Base-by-base conservation (phyloP, 2,329 filamentous ascomycete genomes). In the Penicillium olsonii region DNA sequence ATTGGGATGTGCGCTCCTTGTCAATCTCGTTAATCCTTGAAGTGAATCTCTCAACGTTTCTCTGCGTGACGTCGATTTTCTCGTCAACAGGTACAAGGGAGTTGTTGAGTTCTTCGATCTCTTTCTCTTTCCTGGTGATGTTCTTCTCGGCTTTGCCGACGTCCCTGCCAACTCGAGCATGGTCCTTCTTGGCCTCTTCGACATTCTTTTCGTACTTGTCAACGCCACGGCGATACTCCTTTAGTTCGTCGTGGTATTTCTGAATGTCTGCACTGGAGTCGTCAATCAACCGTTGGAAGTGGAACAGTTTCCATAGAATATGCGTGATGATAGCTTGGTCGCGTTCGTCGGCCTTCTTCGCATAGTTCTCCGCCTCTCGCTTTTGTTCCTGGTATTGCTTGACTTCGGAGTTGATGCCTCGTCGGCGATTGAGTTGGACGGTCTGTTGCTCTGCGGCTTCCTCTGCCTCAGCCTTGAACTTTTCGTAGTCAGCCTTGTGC, bases 381-480 rank as follows among this genome's bases (percentile, higher is more conserved):
- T 97, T 97, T 72, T 97, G 92, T 68, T 97, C 91, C 65, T 95
- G 88, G 65, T 96, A 99, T 64, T 96, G 91, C 68, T 94, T 96
- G 69, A 99, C 95, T 72, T 99, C 94, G 2, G 91, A 92, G 70
- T 97, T 97, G 74, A 99, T 96, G 40, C 89, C 91, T 59, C 94
- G 85, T 27, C 94, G 88, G 53, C 92, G 84, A 64, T 94, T 88
- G 8, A 97, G 83, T 68, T 95, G 92, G 59, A 90, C 88, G 37
- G 85, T 89, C 58, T 95, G 90, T 57, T 95, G 90, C 63, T 97
- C 92, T 1, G 87, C 84, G 5, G 92, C 91, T 61, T 90, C 85
- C 57, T 96, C 91, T 4, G 88, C 84, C 65, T 95, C 89, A 7
- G 81, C 80, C 71, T 97, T 92, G n/a, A 96, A 78, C 47, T 80